Evolutionary conservation across 108 stramenopile genomes (phyloP).

Genomic region (Skeletonema potamos): DNA sequence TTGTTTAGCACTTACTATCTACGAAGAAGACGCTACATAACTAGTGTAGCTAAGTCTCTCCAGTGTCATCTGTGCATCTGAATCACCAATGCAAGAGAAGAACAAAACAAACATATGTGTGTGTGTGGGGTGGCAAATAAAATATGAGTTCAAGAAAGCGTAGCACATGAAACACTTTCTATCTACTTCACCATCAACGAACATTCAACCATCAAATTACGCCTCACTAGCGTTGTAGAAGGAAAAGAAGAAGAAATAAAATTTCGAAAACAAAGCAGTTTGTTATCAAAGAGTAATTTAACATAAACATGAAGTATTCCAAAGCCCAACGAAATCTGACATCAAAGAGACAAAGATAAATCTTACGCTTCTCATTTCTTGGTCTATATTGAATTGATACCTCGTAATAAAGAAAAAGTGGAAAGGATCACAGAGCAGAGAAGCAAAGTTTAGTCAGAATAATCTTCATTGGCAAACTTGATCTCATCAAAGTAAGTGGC

Average conservation of each 20-base stretch:
- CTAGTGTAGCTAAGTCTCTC: no score
- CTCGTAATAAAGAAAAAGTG: constrained; percentile 9
- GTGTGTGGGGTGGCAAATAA: not conserved
- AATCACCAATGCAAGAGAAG: no score
- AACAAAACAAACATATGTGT: no score
- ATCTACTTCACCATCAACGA: not conserved
- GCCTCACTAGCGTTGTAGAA: not conserved
- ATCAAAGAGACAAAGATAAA: not conserved
- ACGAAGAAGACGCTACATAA: no score
- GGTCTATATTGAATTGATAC: not conserved
- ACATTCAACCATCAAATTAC: not conserved
- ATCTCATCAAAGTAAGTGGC: constrained; percentile 74
- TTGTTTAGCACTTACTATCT: no score
- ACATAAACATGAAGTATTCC: not conserved
- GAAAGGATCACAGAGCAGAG: constrained; percentile 1
- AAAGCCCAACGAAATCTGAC: not conserved
- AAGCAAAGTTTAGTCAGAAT: constrained; percentile 17
- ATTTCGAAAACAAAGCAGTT: not conserved
- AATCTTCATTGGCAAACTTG: constrained; percentile 66
- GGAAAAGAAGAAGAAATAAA: not conserved
- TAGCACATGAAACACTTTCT: not conserved
- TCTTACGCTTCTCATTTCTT: constrained; percentile 1
- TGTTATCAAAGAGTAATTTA: not conserved
- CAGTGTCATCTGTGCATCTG: no score
- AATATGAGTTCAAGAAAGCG: not conserved